These are phyloP conservation scores for Plasmodium inui DNA, from an alignment of 169 alveolate species.

Conservation along the genomic window DNA sequence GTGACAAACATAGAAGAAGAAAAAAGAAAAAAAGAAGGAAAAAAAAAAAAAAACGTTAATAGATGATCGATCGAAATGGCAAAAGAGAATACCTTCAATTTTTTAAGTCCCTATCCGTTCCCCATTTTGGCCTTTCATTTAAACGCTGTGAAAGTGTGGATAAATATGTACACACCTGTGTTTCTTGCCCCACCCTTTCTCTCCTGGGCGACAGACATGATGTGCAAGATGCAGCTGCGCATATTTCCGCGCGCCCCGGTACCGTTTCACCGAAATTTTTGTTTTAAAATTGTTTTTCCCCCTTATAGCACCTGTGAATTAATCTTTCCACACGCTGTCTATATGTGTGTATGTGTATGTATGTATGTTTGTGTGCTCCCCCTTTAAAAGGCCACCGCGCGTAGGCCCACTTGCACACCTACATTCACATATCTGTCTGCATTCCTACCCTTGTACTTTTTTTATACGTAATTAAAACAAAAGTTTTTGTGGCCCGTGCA, in stretches of 20 bases:
- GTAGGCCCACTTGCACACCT: neutral
- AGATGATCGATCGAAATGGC: neutral
- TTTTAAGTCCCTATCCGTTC: neutral
- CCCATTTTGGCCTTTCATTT: neutral
- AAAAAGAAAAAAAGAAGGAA: neutral
- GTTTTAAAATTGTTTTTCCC: neutral
- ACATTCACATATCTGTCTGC: neutral
- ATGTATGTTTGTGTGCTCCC: neutral
- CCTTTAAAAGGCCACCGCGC: neutral
- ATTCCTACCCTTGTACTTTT: neutral
- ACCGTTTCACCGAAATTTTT: neutral
- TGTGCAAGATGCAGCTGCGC: neutral
- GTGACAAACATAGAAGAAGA: neutral
- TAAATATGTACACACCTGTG: neutral
- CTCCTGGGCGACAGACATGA: neutral
- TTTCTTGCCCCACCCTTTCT: neutral
- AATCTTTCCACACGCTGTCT: neutral
- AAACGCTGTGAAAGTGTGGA: neutral
- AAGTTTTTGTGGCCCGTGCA: neutral
- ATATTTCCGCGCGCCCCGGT: neutral
- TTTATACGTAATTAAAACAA: neutral
- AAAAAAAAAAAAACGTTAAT: neutral
- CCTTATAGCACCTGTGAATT: neutral
- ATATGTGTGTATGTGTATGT: neutral
- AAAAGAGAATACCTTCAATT: neutral